Conservation (phyloP, 305 asterid genomes). For the Striga hermonthica region DNA sequence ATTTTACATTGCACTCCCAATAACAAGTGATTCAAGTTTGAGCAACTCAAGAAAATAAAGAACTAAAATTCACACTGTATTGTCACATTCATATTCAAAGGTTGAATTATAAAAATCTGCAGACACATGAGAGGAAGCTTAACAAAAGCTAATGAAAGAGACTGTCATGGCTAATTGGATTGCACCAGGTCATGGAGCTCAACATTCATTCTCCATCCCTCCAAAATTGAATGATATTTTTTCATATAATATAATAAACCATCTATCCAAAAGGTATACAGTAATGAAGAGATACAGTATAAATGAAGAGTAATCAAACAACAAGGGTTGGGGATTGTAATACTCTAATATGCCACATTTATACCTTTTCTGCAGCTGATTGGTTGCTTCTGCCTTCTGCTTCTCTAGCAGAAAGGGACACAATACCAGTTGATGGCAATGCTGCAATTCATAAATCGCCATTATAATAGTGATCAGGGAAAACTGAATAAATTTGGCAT, state of each 20-base stretch:
- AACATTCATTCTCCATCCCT: slow-evolving; percentile 20
- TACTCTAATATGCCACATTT: slow-evolving; percentile 30
- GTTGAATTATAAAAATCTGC: neutral
- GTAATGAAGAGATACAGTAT: neutral
- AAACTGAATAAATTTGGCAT: slow-evolving; percentile 9
- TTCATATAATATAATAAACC: slow-evolving; percentile 8
- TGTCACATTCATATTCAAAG: neutral
- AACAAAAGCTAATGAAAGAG: too few species aligned
- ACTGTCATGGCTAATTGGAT: too few species aligned
- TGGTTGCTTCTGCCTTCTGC: slow-evolving; percentile 91
- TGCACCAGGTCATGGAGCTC: slow-evolving; percentile 12
- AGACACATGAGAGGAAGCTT: too few species aligned
- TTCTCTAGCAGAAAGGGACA: slow-evolving; percentile 96
- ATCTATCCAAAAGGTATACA: slow-evolving; percentile 2
- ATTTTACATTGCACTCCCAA: neutral
- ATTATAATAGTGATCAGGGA: slow-evolving; percentile 7
- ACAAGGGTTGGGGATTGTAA: slow-evolving; percentile 18
- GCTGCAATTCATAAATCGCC: slow-evolving; percentile 47
- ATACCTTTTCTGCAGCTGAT: slow-evolving; percentile 86
- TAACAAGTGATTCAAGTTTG: slow-evolving; percentile 13
- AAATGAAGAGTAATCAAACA: slow-evolving; percentile 1
- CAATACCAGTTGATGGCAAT: slow-evolving; percentile 84
- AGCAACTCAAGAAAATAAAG: slow-evolving; percentile 3
- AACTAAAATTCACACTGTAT: slow-evolving; percentile 4
- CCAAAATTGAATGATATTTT: neutral